Evolutionary conservation across 345 rosid genomes (phyloP).

Genomic region (Eucalyptus dawsonii): DNA sequence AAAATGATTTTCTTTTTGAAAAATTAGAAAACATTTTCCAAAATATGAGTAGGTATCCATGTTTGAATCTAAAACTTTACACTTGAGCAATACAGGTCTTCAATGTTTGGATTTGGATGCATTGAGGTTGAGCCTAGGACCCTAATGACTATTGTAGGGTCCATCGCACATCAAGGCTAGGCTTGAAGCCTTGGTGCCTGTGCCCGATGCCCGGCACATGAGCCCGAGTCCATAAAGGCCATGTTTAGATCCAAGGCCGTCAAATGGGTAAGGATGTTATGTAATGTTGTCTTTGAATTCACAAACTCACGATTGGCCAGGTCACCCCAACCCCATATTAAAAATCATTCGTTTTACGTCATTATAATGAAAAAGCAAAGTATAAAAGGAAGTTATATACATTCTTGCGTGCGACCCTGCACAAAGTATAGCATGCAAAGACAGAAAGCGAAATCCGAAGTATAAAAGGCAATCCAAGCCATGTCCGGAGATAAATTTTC

Average conservation of each 20-base stretch:
- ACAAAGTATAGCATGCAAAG: background rate
- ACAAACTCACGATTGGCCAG: background rate
- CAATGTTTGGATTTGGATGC: background rate
- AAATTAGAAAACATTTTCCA: background rate
- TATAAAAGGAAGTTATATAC: background rate
- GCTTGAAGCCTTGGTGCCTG: background rate
- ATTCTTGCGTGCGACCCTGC: background rate
- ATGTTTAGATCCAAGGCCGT: background rate
- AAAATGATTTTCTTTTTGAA: background rate
- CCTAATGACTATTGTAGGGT: accelerated
- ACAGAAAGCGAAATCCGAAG: background rate
- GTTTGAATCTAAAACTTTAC: background rate
- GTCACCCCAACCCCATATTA: background rate
- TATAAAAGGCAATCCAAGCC: background rate
- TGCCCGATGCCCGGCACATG: background rate
- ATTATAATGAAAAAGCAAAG: background rate
- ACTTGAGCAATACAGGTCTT: background rate
- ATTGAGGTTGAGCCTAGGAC: background rate
- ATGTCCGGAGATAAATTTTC: background rate
- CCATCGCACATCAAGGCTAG: background rate
- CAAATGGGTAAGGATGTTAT: background rate
- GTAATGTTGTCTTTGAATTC: background rate
- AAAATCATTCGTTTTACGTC: background rate
- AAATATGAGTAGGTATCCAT: background rate
- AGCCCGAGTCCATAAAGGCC: background rate